Conservation (phyloP, 192 early-diverging fungal genomes). For the Linnemannia schmuckeri region DNA sequence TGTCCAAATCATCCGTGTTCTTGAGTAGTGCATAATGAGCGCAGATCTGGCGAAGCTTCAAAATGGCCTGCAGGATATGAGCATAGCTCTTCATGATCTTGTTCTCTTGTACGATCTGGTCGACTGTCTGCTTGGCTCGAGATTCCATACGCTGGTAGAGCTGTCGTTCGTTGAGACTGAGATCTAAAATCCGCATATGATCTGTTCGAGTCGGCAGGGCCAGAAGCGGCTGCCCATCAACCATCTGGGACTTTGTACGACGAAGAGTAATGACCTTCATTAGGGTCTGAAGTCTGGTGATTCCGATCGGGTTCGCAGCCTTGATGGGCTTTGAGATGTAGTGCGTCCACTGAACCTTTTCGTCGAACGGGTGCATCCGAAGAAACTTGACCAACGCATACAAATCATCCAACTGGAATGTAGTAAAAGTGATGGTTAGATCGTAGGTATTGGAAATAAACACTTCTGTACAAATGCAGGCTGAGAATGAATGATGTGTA, state of each 20-base stretch:
- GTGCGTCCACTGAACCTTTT: slow-evolving; percentile 57
- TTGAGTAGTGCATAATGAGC: slow-evolving; percentile 55
- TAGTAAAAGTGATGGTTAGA: not conserved
- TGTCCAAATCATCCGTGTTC: slow-evolving; percentile 37
- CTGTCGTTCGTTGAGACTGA: slow-evolving; percentile 73
- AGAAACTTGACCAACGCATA: slow-evolving; percentile 90
- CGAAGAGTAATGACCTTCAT: slow-evolving; percentile 86
- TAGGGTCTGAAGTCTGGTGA: slow-evolving; percentile 70
- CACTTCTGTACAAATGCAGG: not conserved
- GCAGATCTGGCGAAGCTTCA: slow-evolving; percentile 59
- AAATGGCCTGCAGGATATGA: slow-evolving; percentile 68
- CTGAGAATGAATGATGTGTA: not conserved
- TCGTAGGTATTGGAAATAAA: too few relatives aligned
- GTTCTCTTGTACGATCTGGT: slow-evolving; percentile 67
- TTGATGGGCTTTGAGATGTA: slow-evolving; percentile 60
- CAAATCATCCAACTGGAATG: slow-evolving; percentile 80
- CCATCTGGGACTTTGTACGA: slow-evolving; percentile 86
- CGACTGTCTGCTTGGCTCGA: slow-evolving; percentile 71
- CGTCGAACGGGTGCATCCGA: slow-evolving; percentile 58
- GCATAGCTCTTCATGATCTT: slow-evolving; percentile 80
- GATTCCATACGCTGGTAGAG: slow-evolving; percentile 79
- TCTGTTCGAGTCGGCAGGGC: slow-evolving; percentile 78
- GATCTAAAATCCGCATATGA: slow-evolving; percentile 71
- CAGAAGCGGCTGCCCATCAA: slow-evolving; percentile 83
- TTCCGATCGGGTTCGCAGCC: slow-evolving; percentile 50